Conservation (phyloP, 768 basidiomycete species). For the Dictyophora rubrovolvata region DNA sequence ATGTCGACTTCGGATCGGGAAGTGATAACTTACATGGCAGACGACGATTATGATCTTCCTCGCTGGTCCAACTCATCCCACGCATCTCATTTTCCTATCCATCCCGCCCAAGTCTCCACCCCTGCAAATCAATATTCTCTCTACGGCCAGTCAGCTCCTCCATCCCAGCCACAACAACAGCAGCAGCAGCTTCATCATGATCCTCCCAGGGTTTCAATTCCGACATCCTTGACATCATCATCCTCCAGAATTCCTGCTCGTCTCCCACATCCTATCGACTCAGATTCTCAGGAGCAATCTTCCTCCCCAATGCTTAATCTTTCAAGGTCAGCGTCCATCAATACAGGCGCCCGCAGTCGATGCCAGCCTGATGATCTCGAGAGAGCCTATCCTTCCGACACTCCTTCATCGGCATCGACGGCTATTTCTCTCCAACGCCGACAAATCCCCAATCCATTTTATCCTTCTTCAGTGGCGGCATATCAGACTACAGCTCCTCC, state of each 20-base stretch:
- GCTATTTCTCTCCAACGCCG: constrained; percentile 1
- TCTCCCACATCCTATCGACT: constrained; percentile 54
- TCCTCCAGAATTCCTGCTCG: constrained; percentile 42
- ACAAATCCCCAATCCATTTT: constrained; percentile 11
- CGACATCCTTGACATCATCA: constrained; percentile 35
- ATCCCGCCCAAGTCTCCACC: constrained; percentile 29
- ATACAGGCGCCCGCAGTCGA: constrained; percentile 16
- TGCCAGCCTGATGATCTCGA: constrained; percentile 13
- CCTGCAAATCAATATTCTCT: constrained; percentile 27
- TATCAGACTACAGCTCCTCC: constrained; percentile 45
- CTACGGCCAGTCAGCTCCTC: constrained; percentile 28
- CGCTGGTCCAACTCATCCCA: constrained; percentile 41
- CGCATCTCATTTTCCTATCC: constrained; percentile 25
- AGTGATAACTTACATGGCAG: constrained; percentile 24
- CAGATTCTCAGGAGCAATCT: constrained; percentile 15
- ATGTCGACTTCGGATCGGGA: constrained; percentile 10
- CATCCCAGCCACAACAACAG: constrained; percentile 24
- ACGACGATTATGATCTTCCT: constrained; percentile 72
- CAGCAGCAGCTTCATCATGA: constrained; percentile 36
- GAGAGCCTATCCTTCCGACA: constrained; percentile 11
- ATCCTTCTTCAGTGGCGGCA: constrained; percentile 11
- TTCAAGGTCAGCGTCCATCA: constrained; percentile 51
- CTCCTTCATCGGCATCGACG: constrained; percentile 1
- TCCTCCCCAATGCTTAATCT: constrained; percentile 40
- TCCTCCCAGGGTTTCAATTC: constrained; percentile 30